These are phyloP conservation scores for Neopestalotiopsis sp. DNA, from an alignment of 2,329 filamentous ascomycete species.

Conservation along the genomic window DNA sequence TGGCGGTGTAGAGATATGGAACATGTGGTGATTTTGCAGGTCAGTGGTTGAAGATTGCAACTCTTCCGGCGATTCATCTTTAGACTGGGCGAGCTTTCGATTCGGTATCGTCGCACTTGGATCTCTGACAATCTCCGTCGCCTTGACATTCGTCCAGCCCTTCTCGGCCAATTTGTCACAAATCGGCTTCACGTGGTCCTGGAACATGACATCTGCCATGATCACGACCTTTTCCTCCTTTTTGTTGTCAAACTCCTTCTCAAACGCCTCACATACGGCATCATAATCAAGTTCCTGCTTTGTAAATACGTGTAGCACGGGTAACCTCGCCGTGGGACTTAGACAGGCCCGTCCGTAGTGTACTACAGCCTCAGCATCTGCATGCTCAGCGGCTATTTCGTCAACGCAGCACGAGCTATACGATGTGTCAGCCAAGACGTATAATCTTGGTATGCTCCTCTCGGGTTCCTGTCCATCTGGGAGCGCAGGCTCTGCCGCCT, in stretches of 20 bases:
- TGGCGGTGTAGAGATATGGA: slow-evolving; percentile 84
- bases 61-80: slow-evolving; percentile 14
- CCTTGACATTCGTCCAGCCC: slow-evolving; percentile 75
- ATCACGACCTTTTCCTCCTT: slow-evolving; percentile 71
- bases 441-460: slow-evolving; percentile 54
- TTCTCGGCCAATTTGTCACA: slow-evolving; percentile 55
- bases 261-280: slow-evolving; percentile 65
- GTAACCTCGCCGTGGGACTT: slow-evolving; percentile 84
- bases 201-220: slow-evolving; percentile 89
- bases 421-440: slow-evolving; percentile 92
- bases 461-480: slow-evolving; percentile 9
- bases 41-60: slow-evolving; percentile 31
- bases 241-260: slow-evolving; percentile 70
- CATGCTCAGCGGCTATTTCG: slow-evolving; percentile 94
- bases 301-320: slow-evolving; percentile 92
- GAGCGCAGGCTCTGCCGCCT: background rate
- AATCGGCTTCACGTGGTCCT: slow-evolving; percentile 72
- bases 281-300: slow-evolving; percentile 70
- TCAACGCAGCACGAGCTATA: slow-evolving; percentile 98
- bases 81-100: slow-evolving; percentile 60
- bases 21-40: slow-evolving; percentile 74
- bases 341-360: slow-evolving; percentile 94
- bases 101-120: slow-evolving; percentile 86
- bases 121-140: slow-evolving; percentile 76
- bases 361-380: slow-evolving; percentile 86